Percentiles rank a stretch among this genome's conserved stretches.
Evolutionary conservation across 805 yeast genomes (phyloP).

Genomic region (Candida caryicola): DNA sequence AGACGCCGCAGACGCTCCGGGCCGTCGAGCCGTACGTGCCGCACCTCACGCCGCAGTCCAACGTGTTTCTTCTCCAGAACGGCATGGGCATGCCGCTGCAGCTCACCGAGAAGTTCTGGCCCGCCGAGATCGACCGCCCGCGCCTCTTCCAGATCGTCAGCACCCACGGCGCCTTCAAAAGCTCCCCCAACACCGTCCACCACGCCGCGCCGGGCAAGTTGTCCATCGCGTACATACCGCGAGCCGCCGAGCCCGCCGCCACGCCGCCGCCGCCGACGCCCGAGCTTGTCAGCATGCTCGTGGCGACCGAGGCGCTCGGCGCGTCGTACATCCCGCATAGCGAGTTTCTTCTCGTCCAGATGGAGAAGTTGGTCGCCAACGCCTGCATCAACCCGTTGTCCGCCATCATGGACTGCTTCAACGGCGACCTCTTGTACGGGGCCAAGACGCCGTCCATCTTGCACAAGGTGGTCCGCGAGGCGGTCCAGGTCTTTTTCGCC

Average conservation of each 20-base stretch:
- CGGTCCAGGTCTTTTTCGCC: constrained; percentile 39
- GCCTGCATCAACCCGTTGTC: constrained; percentile 83
- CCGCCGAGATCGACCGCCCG: constrained; percentile 45
- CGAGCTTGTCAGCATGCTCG: constrained; percentile 20
- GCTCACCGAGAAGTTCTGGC: constrained; percentile 55
- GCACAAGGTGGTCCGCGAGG: constrained; percentile 43
- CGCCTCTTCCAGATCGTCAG: constrained; percentile 70
- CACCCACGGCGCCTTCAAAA: constrained; percentile 76
- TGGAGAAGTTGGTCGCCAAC: constrained; percentile 75
- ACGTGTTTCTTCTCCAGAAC: constrained; percentile 73
- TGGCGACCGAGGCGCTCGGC: constrained; percentile 22
- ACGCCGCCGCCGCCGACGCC: constrained; percentile 10
- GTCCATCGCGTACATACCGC: constrained; percentile 57
- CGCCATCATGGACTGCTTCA: constrained; percentile 69
- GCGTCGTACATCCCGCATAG: constrained; percentile 35
- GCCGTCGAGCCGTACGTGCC: constrained; percentile 60
- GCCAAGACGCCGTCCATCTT: constrained; percentile 33
- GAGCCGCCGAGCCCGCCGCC: background rate
- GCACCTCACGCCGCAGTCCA: constrained; percentile 48
- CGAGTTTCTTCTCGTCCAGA: constrained; percentile 53
- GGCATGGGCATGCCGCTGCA: constrained; percentile 73
- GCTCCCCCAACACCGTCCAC: constrained; percentile 25
- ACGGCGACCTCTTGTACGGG: constrained; percentile 64
- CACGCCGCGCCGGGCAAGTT: constrained; percentile 77
- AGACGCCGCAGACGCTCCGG: constrained; percentile 66